phyloP scores from a whole-genome alignment of 345 rosid species.

The Brassica carinata region DNA sequence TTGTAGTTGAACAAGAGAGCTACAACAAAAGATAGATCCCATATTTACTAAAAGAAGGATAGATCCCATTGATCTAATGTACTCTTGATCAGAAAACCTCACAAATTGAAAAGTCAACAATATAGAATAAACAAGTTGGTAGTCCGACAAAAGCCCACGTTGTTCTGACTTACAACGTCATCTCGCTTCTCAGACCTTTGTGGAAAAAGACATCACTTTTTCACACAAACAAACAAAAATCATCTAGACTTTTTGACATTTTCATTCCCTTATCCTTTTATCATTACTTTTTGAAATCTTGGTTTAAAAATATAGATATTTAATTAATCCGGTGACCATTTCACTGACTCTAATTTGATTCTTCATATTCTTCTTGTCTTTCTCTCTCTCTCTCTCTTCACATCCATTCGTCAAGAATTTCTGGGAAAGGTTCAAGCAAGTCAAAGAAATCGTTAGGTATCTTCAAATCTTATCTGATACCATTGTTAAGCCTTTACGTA shows the following conservation, averaged over 20 bases:
- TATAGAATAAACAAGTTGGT: slow-evolving; percentile 15
- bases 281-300: slow-evolving; percentile 13
- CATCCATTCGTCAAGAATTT: slow-evolving; percentile 15
- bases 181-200: slow-evolving; percentile 18
- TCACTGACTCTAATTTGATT: slow-evolving; percentile 28
- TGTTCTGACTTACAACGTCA: slow-evolving; percentile 33
- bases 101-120: slow-evolving; percentile 38
- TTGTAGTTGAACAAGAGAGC: slow-evolving; percentile 15
- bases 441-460: background rate
- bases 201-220: slow-evolving; percentile 19
- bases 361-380: background rate
- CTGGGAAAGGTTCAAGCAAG: slow-evolving; percentile 17
- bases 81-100: background rate
- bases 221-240: slow-evolving; percentile 3
- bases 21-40: background rate
- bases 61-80: background rate
- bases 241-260: slow-evolving; percentile 23
- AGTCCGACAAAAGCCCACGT: slow-evolving; percentile 35
- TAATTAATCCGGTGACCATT: background rate
- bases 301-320: background rate
- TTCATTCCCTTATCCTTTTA: background rate
- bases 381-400: background rate
- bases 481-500: slow-evolving; percentile 3
- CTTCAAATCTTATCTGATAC: slow-evolving; percentile 15
- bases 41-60: no score